These are phyloP conservation scores for cucumber (Cucumis sativus) DNA, from an alignment of 306 rosid species.

Conservation along the genomic window DNA sequence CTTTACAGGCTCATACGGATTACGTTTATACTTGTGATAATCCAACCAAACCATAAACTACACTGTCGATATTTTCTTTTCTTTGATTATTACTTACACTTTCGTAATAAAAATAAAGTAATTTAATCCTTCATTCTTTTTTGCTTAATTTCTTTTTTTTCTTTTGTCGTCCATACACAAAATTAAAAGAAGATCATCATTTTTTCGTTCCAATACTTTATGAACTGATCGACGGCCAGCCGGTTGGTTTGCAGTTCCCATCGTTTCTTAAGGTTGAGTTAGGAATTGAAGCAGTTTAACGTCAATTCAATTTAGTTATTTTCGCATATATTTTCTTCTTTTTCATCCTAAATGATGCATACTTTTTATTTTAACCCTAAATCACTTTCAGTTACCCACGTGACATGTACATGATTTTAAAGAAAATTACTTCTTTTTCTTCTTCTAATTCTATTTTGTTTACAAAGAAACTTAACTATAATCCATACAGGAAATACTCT, in stretches of 20 bases:
- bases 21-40: constrained; percentile 55
- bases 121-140: not conserved
- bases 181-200: too few species aligned
- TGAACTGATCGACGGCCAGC: not conserved
- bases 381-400: not conserved
- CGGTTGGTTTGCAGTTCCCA: not conserved
- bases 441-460: too few species aligned
- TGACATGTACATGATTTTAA: not conserved
- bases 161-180: not conserved
- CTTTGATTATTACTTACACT: not conserved
- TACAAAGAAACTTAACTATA: too few species aligned
- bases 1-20: constrained; percentile 53
- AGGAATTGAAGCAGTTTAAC: not conserved
- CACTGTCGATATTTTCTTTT: too few species aligned
- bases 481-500: too few species aligned
- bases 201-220: too few species aligned
- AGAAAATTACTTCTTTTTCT: not conserved
- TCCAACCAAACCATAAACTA: constrained; percentile 18
- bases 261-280: not conserved
- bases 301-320: not conserved
- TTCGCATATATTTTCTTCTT: not conserved
- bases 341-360: not conserved
- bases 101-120: not conserved
- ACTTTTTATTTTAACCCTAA: not conserved
- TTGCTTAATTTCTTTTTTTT: not conserved